Evolutionary conservation across 768 basidiomycete genomes (phyloP).

Genomic region (Calocybe gangraenosa): DNA sequence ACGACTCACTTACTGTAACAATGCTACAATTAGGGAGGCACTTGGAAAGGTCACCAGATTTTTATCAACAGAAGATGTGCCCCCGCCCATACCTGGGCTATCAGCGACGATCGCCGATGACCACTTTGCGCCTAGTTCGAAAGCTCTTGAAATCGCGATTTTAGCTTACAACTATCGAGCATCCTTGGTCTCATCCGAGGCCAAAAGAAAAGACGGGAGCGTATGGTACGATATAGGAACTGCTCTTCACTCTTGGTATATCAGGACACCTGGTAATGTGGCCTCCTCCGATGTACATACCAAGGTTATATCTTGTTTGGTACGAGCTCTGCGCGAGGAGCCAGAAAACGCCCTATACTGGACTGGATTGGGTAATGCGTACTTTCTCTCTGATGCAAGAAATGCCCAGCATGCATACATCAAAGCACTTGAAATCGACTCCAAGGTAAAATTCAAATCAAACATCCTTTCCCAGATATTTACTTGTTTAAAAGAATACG

Average conservation of each 20-base stretch:
- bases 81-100: constrained; percentile 37
- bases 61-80: constrained; percentile 34
- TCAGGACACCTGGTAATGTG: constrained; percentile 24
- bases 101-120: constrained; percentile 22
- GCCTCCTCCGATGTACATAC: constrained; percentile 31
- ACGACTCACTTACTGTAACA: constrained; percentile 45
- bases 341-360: constrained; percentile 73
- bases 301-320: constrained; percentile 50
- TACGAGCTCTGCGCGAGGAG: constrained; percentile 70
- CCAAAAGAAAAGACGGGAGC: constrained; percentile 40
- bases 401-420: constrained; percentile 91
- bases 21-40: constrained; percentile 28
- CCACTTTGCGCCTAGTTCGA: constrained; percentile 24
- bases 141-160: constrained; percentile 48
- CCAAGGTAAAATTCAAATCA: constrained; percentile 46
- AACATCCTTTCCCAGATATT: background rate
- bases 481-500: constrained; percentile 46
- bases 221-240: constrained; percentile 75
- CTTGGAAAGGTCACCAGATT: constrained; percentile 32
- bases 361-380: constrained; percentile 75
- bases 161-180: constrained; percentile 60
- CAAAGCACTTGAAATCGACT: constrained; percentile 79
- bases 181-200: constrained; percentile 50
- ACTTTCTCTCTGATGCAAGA: constrained; percentile 63
- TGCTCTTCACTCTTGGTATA: constrained; percentile 48